Evolutionary conservation across 257 asterid species (phyloP), one percentile per base, ranked within the genome.

Genomic region (Solanum corneliomulleri): DNA sequence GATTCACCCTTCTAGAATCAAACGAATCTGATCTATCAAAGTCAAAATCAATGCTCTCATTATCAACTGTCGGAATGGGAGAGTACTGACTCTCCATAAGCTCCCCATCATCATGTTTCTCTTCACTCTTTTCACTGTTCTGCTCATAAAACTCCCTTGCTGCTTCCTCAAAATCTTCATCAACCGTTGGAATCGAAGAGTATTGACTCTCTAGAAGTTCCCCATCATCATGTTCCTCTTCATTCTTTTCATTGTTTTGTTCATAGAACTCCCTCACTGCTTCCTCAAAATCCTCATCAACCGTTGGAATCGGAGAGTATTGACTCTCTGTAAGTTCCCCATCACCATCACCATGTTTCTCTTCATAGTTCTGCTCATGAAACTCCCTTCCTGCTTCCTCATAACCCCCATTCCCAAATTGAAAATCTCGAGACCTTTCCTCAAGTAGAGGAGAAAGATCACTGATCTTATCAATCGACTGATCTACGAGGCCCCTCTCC

Each of bases 1-100:
- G 94, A 88, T 93, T 92, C 80, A 92, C 98, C 92, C 89, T 93
- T 94, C 93, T 95, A 23, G 96, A 95, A 88, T 90, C 97, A 60
- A 92, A 91, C 27, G 98, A 94, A 72, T 92, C 97, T 2, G 92
- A 94, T 10, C 98, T 94, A 85, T 91, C 96, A 87, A 91, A 93
- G 25, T 92, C 98, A 77, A 88, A 84, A 68, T 90, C 96, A 88
- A 91, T 78, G 89, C 87, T 88, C 83, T 89, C 95, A 86, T 88
- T 92, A 85, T 91, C 86, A 75, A 41, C 88, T 56, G 85, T 89
- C 23, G 85, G 90, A 90, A 72, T 82, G 21, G 91, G 76, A 60
- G 88, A 89, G 88, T 82, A 86, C n/a, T 86, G 91, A 87, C 88
- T 90, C 83, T 87, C 92, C 84, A 87, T 23, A 52, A 47, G 80